Conservation (phyloP, 164 flowering plant species). For the Litsea cubeba region DNA sequence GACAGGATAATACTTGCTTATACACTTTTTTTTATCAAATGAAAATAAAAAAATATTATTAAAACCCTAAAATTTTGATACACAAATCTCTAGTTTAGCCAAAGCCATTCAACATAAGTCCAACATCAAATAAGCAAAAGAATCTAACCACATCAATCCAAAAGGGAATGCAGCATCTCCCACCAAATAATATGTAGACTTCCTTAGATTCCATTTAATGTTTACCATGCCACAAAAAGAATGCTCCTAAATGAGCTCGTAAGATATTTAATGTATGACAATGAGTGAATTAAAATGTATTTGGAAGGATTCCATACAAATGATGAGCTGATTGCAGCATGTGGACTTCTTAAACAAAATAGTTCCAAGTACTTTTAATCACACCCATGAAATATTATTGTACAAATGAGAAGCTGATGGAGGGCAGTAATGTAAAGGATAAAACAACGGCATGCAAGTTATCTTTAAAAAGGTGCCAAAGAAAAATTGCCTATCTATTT, state of each 20-base stretch:
- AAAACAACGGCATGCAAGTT: too few relatives aligned
- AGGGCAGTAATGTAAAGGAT: too few relatives aligned
- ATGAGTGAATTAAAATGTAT: not conserved
- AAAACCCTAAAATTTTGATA: too few relatives aligned
- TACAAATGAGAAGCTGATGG: not conserved
- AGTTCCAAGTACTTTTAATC: not conserved
- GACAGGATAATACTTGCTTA: constrained; percentile 1
- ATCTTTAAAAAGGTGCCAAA: too few relatives aligned
- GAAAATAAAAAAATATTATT: too few relatives aligned
- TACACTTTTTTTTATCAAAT: too few relatives aligned
- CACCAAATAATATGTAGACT: not conserved
- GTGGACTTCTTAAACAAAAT: not conserved
- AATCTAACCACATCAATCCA: not conserved
- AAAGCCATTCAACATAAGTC: not conserved
- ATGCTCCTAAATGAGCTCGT: not conserved
- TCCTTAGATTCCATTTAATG: too few relatives aligned
- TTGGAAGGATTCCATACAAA: not conserved
- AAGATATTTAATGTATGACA: not conserved
- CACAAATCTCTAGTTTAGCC: too few relatives aligned
- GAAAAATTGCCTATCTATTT: too few relatives aligned
- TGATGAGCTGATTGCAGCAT: not conserved
- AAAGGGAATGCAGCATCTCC: not conserved
- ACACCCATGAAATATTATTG: not conserved
- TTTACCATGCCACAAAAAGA: not conserved
- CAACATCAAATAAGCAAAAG: not conserved